A percentile compares a stretch with the other conserved stretches of the same genome.
These are phyloP conservation scores for Beauveria australis DNA, from an alignment of 2,329 filamentous ascomycete genomes.

Conservation along the genomic window DNA sequence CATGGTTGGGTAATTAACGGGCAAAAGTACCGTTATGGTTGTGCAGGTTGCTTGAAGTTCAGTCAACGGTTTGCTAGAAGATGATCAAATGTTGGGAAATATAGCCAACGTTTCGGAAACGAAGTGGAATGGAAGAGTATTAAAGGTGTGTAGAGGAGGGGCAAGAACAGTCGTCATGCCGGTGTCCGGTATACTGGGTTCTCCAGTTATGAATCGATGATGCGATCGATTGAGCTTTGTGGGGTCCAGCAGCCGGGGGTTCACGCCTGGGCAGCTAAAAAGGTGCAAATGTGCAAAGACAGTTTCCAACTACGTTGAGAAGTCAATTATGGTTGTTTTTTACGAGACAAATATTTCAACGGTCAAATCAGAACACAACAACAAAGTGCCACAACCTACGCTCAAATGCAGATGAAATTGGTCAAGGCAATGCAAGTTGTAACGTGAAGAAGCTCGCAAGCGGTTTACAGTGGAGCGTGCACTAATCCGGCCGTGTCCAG, in stretches of 20 bases:
- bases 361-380: no score
- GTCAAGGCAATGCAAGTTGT: neutral
- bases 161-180: neutral
- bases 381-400: no score
- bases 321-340: no score
- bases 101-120: neutral
- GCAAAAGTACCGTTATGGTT: neutral
- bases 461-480: neutral
- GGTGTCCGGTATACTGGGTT: neutral
- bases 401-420: neutral
- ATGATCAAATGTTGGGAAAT: neutral
- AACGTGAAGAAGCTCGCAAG: neutral
- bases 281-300: neutral
- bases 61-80: neutral
- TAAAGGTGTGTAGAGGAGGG: neutral
- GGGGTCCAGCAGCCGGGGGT: neutral
- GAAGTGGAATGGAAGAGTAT: neutral
- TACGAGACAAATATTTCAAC: no score
- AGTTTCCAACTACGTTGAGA: no score
- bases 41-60: neutral
- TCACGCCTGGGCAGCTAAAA: neutral
- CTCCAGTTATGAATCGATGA: slow-evolving; percentile 3
- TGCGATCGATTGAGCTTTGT: slow-evolving; percentile 7
- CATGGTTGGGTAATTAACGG: slow-evolving; percentile 16
- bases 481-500: neutral